Conservation (phyloP, 768 basidiomycete genomes). For the Leucocoprinus leucothites region DNA sequence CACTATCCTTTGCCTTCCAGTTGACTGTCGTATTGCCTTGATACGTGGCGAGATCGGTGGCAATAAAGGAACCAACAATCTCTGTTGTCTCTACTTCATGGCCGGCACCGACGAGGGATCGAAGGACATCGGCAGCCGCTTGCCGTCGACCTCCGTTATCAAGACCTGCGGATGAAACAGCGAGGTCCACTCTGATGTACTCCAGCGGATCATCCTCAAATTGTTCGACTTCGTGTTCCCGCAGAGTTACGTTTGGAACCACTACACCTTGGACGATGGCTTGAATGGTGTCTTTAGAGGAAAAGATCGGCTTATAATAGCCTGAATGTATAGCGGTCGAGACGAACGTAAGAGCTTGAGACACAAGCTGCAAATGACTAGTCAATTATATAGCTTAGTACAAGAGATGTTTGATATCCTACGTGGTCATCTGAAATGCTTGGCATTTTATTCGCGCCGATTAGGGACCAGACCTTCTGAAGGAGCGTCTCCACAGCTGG, state of each 20-base stretch:
- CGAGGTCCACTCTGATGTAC: slow-evolving; percentile 85
- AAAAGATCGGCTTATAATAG: slow-evolving; percentile 78
- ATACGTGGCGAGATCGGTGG: slow-evolving; percentile 69
- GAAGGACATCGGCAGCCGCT: slow-evolving; percentile 93
- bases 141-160: slow-evolving; percentile 87
- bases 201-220: slow-evolving; percentile 98
- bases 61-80: slow-evolving; percentile 85
- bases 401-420: slow-evolving; percentile 22
- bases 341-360: slow-evolving; percentile 87
- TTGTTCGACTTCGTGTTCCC: slow-evolving; percentile 89
- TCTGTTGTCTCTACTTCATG: slow-evolving; percentile 85
- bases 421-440: slow-evolving; percentile 74
- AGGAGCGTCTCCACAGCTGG: slow-evolving; percentile 73
- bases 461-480: slow-evolving; percentile 84
- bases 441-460: slow-evolving; percentile 70
- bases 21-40: slow-evolving; percentile 51
- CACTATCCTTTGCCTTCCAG: slow-evolving; percentile 94
- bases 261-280: slow-evolving; percentile 87
- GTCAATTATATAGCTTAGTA: not conserved
- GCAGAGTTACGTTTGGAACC: slow-evolving; percentile 86
- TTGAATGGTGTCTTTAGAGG: slow-evolving; percentile 74
- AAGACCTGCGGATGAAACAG: slow-evolving; percentile 55
- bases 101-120: slow-evolving; percentile 79
- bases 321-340: slow-evolving; percentile 90
- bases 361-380: slow-evolving; percentile 60